phyloP scores from a whole-genome alignment of 2,329 filamentous ascomycete genomes.

The Sclerotinia glacialis region DNA sequence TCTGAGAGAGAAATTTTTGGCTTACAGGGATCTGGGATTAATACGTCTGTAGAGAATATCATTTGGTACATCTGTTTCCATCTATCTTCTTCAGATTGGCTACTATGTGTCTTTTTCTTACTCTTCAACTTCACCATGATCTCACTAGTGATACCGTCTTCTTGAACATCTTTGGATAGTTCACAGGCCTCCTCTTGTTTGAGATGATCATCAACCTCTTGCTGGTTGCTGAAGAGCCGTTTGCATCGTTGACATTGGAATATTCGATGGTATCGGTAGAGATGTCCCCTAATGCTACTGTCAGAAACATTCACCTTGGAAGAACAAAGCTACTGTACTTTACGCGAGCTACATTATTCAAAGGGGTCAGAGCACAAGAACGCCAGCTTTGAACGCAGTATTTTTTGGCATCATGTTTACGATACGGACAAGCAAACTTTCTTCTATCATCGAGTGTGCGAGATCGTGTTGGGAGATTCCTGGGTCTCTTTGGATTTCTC shows the following conservation, averaged over 20 bases:
- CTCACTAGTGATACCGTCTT: neutral
- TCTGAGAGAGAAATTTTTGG: no score
- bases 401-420: slow-evolving; percentile 24
- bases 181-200: no score
- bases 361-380: slow-evolving; percentile 23
- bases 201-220: slow-evolving; percentile 18
- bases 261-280: slow-evolving; percentile 24
- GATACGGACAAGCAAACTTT: no score
- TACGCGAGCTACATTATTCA: slow-evolving; percentile 22
- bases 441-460: no score
- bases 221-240: slow-evolving; percentile 13
- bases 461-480: no score
- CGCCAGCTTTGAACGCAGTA: slow-evolving; percentile 20
- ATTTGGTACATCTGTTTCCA: slow-evolving; percentile 26
- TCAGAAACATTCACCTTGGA: no score
- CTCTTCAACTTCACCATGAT: slow-evolving; percentile 21
- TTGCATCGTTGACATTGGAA: slow-evolving; percentile 27
- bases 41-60: slow-evolving; percentile 20
- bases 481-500: no score
- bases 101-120: slow-evolving; percentile 24
- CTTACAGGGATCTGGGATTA: no score
- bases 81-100: slow-evolving; percentile 25
- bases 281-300: slow-evolving; percentile 20
- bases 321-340: slow-evolving; percentile 23
- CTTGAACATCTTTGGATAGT: no score